Base-by-base conservation (phyloP, 192 early-diverging fungal genomes). In the Coemansia sp. region DNA sequence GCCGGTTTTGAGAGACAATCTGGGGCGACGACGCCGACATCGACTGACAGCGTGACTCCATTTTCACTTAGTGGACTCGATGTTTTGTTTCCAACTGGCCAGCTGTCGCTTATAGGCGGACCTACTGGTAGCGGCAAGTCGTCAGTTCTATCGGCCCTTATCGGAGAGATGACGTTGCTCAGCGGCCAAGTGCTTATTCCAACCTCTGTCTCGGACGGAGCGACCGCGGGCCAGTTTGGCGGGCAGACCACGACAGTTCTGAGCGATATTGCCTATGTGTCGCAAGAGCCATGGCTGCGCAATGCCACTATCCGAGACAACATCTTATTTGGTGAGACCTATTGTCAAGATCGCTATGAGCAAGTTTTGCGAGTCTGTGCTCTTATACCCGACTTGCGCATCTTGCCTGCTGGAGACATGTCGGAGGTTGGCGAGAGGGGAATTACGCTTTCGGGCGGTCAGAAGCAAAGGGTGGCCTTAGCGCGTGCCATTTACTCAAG, bases 351-450 rank as follows among this genome's bases (percentile, higher is more conserved):
- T 14, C 86, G 90, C 4, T 98, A 98, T 64, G 73, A 87, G 23
- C 71, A 85, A 30, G 93, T 94, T 7, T 69, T 98, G 19, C 70
- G 85, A 4, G 89, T 89, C 38, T 97, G 95, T 43, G 95, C 94
- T 13, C 77, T 99, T 14, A 72, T 65, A 1, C 84, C 88, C 17
- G 97, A 99, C 72, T 85, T 99, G 42, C 87, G 88, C 9, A 91
- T 90, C 61, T 72, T 99, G 14, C 85, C 91, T 55, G 90, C 82
- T 46, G 93, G 95, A 8, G 97, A 98, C 76, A 73, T 84, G 57
- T 94, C 97, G 6, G 94, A 98, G 78, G 86, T 99, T 70, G 94
- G 94, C 8, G 94, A 95, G 68, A 89, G 90, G 47, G 94, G 94
- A 16, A 86, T 93, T 21, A 92, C 88, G 33, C 83, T 95, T 3